Conservation (phyloP, 169 alveolate genomes). For the Theileria annulata region DNA sequence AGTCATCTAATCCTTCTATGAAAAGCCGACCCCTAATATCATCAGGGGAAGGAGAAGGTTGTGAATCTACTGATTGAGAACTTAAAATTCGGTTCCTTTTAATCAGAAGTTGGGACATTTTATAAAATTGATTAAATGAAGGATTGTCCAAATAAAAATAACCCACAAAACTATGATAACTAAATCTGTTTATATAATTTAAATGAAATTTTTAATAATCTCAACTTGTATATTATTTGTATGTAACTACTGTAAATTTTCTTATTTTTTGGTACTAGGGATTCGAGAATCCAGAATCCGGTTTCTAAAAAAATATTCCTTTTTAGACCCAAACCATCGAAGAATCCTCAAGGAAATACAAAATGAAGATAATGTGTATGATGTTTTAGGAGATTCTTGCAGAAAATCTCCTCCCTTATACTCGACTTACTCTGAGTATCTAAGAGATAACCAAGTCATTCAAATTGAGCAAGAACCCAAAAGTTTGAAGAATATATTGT, state of each 20-base stretch:
- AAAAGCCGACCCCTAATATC: background rate
- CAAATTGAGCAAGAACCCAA: background rate
- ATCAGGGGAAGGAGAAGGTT: conserved; percentile 17
- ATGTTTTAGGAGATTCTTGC: background rate
- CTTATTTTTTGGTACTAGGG: background rate
- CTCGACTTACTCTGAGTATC: conserved; percentile 20
- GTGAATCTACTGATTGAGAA: conserved; percentile 25
- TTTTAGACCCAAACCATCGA: background rate
- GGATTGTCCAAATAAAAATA: conserved; percentile 22
- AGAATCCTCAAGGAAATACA: background rate
- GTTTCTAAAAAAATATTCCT: background rate
- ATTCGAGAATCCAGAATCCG: background rate
- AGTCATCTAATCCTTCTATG: conserved; percentile 3
- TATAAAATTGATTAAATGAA: background rate
- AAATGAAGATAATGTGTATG: background rate
- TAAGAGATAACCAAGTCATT: conserved; percentile 2
- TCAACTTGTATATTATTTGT: conserved; percentile 3
- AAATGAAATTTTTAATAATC: conserved; percentile 4
- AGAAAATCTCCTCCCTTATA: background rate
- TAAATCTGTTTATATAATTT: background rate
- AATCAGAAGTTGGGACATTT: conserved; percentile 25
- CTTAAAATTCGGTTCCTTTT: conserved; percentile 29
- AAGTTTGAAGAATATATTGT: conserved; percentile 40
- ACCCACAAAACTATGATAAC: conserved; percentile 3
- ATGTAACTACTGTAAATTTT: background rate